These are phyloP conservation scores for Neofusicoccum parvum DNA, from an alignment of 2,329 filamentous ascomycete species.

Conservation along the genomic window DNA sequence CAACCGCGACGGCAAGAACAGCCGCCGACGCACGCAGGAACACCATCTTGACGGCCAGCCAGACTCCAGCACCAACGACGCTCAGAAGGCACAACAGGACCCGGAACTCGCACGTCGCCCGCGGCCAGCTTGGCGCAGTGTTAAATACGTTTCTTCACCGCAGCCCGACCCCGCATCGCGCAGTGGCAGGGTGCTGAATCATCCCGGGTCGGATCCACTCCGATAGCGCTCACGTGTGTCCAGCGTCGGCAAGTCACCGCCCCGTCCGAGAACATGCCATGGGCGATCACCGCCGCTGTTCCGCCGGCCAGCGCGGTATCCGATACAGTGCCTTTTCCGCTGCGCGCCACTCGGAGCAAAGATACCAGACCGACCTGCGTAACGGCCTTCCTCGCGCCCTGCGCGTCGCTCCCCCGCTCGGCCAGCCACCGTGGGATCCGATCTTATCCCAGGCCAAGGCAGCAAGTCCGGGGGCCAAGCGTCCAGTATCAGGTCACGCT, in stretches of 20 bases:
- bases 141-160: constrained; percentile 3
- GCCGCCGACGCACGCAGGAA: constrained; percentile 14
- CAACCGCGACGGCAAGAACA: constrained; percentile 12
- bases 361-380: not conserved
- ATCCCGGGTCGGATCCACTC: constrained; percentile 8
- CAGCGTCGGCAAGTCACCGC: constrained; percentile 8
- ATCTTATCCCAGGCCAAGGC: constrained; percentile 20
- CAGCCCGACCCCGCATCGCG: not conserved
- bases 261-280: constrained; percentile 7
- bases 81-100: not conserved
- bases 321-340: constrained; percentile 9
- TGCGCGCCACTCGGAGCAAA: not conserved
- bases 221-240: constrained; percentile 11
- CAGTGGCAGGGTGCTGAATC: not conserved
- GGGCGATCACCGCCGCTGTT: constrained; percentile 4
- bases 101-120: not conserved
- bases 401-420: constrained; percentile 7
- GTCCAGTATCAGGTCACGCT: constrained; percentile 5
- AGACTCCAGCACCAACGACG: not conserved
- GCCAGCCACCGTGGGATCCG: constrained; percentile 6
- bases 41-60: not conserved
- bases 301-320: not conserved
- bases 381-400: not conserved
- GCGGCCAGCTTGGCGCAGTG: not conserved
- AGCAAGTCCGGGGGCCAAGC: constrained; percentile 10